Conservation (phyloP, 75 land plant genomes). For the Adiantum capillusveneris region DNA sequence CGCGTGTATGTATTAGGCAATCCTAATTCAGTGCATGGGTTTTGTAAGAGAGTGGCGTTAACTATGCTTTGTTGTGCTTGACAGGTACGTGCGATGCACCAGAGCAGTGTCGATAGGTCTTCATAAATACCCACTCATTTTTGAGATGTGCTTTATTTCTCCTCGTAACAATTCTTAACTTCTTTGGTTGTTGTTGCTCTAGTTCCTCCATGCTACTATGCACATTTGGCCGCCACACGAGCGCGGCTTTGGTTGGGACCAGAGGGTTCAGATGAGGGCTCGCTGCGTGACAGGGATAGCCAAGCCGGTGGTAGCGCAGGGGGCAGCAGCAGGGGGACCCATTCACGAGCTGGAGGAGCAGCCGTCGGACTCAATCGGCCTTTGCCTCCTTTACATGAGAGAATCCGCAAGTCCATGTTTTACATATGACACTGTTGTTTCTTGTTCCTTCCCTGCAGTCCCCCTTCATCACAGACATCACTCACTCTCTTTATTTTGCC, state of each 20-base stretch:
- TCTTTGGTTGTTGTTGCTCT: not conserved
- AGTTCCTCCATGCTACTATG: conserved; percentile 30
- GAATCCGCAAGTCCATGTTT: not conserved
- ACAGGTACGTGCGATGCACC: conserved; percentile 24
- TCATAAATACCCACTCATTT: not conserved
- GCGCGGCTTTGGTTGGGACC: conserved; percentile 23
- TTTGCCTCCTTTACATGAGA: not conserved
- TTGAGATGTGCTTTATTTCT: too few relatives aligned
- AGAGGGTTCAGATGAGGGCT: conserved; percentile 11
- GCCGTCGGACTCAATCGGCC: not conserved
- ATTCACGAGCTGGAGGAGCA: not conserved
- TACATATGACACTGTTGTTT: too few relatives aligned
- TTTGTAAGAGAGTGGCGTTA: too few relatives aligned
- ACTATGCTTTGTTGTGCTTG: too few relatives aligned
- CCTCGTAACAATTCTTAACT: not conserved
- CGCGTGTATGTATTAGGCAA: too few relatives aligned
- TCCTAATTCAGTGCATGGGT: too few relatives aligned
- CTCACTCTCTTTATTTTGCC: too few relatives aligned
- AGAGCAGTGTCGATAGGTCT: conserved; percentile 26
- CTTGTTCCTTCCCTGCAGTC: too few relatives aligned
- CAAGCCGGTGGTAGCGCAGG: not conserved
- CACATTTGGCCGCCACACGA: conserved; percentile 19
- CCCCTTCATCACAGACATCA: too few relatives aligned
- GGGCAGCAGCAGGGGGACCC: too few relatives aligned
- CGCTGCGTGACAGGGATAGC: not conserved